Evolutionary conservation across 1,284 basidiomycete genomes (phyloP), one percentile per base, ranked within the genome.

Genomic region (Ceratobasidium sp.): DNA sequence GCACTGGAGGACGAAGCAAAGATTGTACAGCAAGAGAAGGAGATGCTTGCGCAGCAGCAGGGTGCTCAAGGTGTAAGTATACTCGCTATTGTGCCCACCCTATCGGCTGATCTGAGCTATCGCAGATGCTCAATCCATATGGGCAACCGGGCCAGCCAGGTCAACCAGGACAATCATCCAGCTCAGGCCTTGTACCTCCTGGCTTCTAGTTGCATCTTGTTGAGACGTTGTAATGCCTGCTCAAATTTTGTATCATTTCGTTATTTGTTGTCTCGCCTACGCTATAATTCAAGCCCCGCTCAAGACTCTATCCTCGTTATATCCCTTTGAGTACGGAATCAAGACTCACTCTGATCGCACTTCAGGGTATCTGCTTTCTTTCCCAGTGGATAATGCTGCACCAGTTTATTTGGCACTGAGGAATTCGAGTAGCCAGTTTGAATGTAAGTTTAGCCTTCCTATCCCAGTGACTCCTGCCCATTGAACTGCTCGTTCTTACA

Each of bases 1-100:
- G 94, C 93, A 77, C 90, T 99, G 81, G 97, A 99, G 86, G 97
- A 98, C 86, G 97, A 99, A 88, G 94, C 94, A 70, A 96, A 96
- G 86, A 91, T 98, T 79, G 93, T 97, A 5, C 93, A 94, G 78
- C 97, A 99, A 87, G 97, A 99, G 87, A 94, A 95, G 87, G 97
- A 99, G 86, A 92, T 97, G 90, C 87, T 95, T 82, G 95, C 95
- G 72, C 96, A 98, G 86, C 96, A 96, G 85, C 93, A 95, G 84
- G 97, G 97, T 23, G 95, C 97, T 86, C 93, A 94, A 90, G 73
- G 73, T 40, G 73, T 76, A 55, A 66, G 95, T 95, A 80, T 80
- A 90, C 89, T 49, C 18, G 39, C 18, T 56, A 58, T 28, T 18
- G 49, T 56, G 18, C 56, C 42, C 33, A 33, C 61, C 67, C 63